Evolutionary conservation across 73 alveolate species (phyloP), one percentile per base, ranked within the genome.

Genomic region (Symbiodinium natans): DNA sequence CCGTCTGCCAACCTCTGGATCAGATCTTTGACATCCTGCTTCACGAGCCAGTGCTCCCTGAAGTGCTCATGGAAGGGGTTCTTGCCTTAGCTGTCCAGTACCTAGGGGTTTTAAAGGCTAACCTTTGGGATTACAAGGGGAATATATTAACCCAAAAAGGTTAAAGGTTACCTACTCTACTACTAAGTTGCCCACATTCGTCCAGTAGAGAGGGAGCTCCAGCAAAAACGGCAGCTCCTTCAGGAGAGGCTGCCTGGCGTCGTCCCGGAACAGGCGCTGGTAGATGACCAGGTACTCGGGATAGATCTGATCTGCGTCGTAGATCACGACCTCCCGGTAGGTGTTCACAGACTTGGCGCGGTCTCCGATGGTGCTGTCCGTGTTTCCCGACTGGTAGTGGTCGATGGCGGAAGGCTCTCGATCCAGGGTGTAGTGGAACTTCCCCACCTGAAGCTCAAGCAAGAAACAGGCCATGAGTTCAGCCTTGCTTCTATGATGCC

Each of bases 281-380:
- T 88, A 88, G 95, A 88, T 38, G 29, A 88, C 95, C 95, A 88
- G 40, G 86, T 88, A 88, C 19, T 88, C 95, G 48, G 95, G 95
- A 27, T 88, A 88, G 36, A 88, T 86, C 95, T 88, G 83, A 25
- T 52, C 68, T 52, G 13, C 36, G 31, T 23, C 25, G 38, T 23
- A 27, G 17, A 23, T 34, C 36, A 63, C 38, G 82, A 23, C 25
- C 86, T 88, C 95, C 17, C 95, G 95, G 31, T 88, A 88, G 34
- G 95, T 88, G 77, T 88, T 88, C 95, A 88, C 95, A 13, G 84
- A 38, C 43, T 88, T 88, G 74, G 95, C 95, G 9, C 95, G 95
- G 52, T 88, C 95, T 6, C 95, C 95, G 21, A 88, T 29, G 3
- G 95, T 88, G 85, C 95, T 88, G 82, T 88, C 95, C 11, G 73